Conservation (phyloP, 768 basidiomycete species). For the Amanita phalloides region DNA sequence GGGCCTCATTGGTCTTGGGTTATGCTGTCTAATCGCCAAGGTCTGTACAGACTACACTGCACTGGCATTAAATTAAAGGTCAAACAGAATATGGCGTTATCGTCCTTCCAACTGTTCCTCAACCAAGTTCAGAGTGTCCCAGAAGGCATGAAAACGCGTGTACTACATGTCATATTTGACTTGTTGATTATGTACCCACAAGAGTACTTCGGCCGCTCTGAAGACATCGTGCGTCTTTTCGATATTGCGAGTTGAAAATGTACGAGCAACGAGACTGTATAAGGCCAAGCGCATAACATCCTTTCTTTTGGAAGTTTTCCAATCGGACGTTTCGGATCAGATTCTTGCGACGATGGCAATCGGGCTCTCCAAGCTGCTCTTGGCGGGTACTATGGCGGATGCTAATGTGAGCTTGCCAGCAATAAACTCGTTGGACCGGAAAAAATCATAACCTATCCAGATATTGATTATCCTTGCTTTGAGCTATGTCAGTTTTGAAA, state of each 20-base stretch:
- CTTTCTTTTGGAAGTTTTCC: slow-evolving; percentile 26
- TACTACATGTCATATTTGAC: slow-evolving; percentile 81
- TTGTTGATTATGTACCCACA: slow-evolving; percentile 75
- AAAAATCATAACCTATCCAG: slow-evolving; percentile 30
- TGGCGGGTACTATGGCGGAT: slow-evolving; percentile 67
- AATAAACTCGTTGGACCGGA: neutral
- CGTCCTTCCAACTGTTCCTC: slow-evolving; percentile 52
- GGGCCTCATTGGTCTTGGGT: slow-evolving; percentile 57
- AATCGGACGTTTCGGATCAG: slow-evolving; percentile 25
- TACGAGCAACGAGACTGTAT: neutral
- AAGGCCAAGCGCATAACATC: slow-evolving; percentile 31
- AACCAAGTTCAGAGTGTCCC: slow-evolving; percentile 49
- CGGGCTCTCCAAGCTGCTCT: slow-evolving; percentile 79
- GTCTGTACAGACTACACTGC: slow-evolving; percentile 18
- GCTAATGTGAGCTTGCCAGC: slow-evolving; percentile 37
- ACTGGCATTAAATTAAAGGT: neutral
- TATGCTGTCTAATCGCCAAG: slow-evolving; percentile 69
- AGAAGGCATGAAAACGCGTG: slow-evolving; percentile 51
- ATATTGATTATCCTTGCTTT: slow-evolving; percentile 25
- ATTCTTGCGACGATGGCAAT: slow-evolving; percentile 63
- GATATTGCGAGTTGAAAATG: neutral
- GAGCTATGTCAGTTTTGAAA: slow-evolving; percentile 73
- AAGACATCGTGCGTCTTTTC: slow-evolving; percentile 17
- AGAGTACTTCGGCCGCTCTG: slow-evolving; percentile 30
- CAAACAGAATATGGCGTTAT: slow-evolving; percentile 12